Evolutionary conservation across 1,284 basidiomycete genomes (phyloP).

Genomic region (Leccinum pseudoinsigne): DNA sequence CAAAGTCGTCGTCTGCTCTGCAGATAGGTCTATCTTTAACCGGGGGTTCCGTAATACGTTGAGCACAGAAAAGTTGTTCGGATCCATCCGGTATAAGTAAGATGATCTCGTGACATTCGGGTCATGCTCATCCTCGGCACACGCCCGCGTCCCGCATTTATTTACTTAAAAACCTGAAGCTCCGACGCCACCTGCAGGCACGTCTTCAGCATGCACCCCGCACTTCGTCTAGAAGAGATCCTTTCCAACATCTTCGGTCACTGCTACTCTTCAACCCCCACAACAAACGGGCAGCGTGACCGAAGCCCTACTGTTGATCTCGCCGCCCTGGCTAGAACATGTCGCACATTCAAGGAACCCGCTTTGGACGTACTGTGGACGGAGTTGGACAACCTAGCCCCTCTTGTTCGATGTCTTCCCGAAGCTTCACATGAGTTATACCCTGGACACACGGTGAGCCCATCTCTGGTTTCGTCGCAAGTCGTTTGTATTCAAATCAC

Average conservation of each 20-base stretch:
- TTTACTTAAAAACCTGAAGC: neutral
- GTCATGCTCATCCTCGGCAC: neutral
- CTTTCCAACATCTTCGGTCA: conserved; percentile 19
- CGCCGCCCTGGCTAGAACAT: conserved; percentile 24
- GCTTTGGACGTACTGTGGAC: conserved; percentile 26
- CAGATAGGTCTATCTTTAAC: neutral
- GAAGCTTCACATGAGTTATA: conserved; percentile 20
- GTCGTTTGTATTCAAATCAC: conserved; percentile 4
- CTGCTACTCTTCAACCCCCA: conserved; percentile 6
- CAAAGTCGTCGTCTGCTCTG: neutral
- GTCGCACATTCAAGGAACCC: conserved; percentile 27
- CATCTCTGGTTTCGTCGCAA: neutral
- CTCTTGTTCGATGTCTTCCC: conserved; percentile 26
- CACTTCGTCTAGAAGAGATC: conserved; percentile 25
- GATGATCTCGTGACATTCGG: neutral
- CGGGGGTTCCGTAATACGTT: neutral
- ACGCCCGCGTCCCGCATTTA: neutral
- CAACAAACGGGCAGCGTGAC: neutral
- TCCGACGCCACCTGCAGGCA: conserved; percentile 1
- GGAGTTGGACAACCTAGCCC: conserved; percentile 22
- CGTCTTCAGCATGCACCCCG: conserved; percentile 19
- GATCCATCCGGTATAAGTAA: neutral
- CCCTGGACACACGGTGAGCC: conserved; percentile 15
- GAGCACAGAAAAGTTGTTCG: neutral
- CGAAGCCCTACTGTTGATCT: conserved; percentile 14